A percentile compares a stretch with the other conserved stretches of the same genome.
These are phyloP conservation scores for Mollisiaceae sp. DNA, from an alignment of 2,329 filamentous ascomycete genomes.

Conservation along the genomic window DNA sequence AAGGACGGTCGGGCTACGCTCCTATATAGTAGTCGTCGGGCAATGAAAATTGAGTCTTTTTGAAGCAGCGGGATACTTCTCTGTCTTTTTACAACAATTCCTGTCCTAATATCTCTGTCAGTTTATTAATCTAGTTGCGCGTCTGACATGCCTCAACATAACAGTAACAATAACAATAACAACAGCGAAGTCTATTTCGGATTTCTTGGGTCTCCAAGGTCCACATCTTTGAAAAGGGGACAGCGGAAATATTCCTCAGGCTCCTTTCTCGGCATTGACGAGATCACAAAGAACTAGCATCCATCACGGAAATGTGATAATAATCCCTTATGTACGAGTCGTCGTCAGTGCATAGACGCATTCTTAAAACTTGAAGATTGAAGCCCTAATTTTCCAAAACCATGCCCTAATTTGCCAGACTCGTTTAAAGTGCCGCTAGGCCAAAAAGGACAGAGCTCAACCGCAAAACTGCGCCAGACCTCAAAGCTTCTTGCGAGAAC, in stretches of 20 bases:
- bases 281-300: neutral
- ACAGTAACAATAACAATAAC: neutral
- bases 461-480: neutral
- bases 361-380: neutral
- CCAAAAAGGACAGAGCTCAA: neutral
- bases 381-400: neutral
- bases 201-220: neutral
- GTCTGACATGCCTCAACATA: neutral
- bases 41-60: neutral
- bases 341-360: neutral
- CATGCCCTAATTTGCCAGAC: neutral
- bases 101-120: neutral
- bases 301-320: neutral
- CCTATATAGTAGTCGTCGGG: neutral
- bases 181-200: neutral
- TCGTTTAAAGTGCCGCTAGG: conserved; percentile 3
- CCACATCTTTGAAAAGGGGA: neutral
- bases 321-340: neutral
- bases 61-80: neutral
- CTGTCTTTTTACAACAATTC: neutral
- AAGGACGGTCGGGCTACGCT: neutral
- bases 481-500: neutral
- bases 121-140: neutral
- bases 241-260: neutral
- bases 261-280: neutral